Percentiles rank a stretch among this genome's conserved stretches.
These are phyloP conservation scores for Quercus wislizeni DNA, from an alignment of 306 rosid genomes.

Conservation along the genomic window DNA sequence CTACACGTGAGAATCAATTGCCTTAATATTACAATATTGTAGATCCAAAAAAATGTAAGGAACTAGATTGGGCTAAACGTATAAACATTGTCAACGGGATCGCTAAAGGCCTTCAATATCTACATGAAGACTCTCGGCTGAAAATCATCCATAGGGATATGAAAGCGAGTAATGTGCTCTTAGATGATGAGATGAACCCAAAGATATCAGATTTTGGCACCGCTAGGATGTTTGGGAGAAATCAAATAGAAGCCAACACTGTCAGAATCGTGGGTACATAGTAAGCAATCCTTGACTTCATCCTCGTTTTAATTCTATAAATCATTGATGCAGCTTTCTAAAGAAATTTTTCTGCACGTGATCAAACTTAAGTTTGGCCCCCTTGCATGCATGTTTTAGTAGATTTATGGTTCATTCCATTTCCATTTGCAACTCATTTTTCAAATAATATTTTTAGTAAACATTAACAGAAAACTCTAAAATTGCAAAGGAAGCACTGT, in stretches of 20 bases:
- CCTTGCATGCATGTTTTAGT: too few species aligned
- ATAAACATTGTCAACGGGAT: conserved; percentile 1
- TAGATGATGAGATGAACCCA: conserved; percentile 9
- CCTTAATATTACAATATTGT: not conserved
- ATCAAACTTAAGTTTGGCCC: too few species aligned
- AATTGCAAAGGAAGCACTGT: too few species aligned
- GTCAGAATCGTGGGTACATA: conserved; percentile 6
- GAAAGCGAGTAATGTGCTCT: conserved; percentile 2
- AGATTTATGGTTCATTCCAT: too few species aligned
- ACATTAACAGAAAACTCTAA: too few species aligned
- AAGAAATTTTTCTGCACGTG: too few species aligned
- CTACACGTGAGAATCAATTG: not conserved
- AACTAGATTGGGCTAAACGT: not conserved
- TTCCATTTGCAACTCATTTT: too few species aligned
- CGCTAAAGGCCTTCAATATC: conserved; percentile 7
- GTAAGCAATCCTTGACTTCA: not conserved
- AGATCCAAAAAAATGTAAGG: conserved; percentile 1
- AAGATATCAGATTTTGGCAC: conserved; percentile 16
- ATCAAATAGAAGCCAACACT: conserved; percentile 14
- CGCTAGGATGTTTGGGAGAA: not conserved
- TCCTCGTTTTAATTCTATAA: not conserved
- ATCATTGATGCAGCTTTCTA: not conserved
- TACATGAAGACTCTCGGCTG: conserved; percentile 13
- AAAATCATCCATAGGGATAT: conserved; percentile 14
- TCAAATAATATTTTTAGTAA: too few species aligned